Base-by-base conservation (phyloP, 768 basidiomycete species). In the Suillus decipiens region DNA sequence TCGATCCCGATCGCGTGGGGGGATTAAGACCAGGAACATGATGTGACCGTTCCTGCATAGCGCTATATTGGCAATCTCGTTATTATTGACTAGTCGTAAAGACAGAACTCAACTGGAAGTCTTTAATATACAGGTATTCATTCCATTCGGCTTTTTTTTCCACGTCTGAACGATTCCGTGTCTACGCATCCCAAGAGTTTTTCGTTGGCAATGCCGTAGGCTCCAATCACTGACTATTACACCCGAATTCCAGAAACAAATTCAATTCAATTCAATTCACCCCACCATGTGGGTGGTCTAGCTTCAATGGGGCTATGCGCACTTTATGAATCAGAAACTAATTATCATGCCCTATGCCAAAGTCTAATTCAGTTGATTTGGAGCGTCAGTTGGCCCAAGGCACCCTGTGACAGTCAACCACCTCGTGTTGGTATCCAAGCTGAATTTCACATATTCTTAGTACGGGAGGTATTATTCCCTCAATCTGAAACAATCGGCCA, bases 391-490 rank as follows among this genome's bases (percentile, higher is more conserved):
- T 62, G 64, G 48, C 59, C 31, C 51, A 51, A 61, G 64, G 43
- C 17, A 57, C 56, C 28, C 56, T n/a, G 3, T 3, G 3, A 62
- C 63, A 51, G 47, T n/a, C 36, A 15, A 19, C 51, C 10, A 31
- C 28, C 31, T 33, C 51, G 6, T 53, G 51, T 31, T 28, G 24
- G 9, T 11, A 60, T 37, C 56, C 39, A 41, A 34, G 15, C 33
- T 14, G 31, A 39, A 63, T 41, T 22, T 39, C 54, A 22, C 22
- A 60, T 61, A 61, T 54, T 55, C 37, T 24, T 28, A 28, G 28
- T 28, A 28, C 28, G 28, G 48, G 48, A 50, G 48, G 66, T 68
- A 62, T 66, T 54, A 64, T 68, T 61, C 66, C n/a, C 69, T 71
- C 58, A 62, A 51, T 51, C 28, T 51, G 55, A 56, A 39, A 47